phyloP scores from a whole-genome alignment of 768 basidiomycete genomes.

The Daedalea quercina region DNA sequence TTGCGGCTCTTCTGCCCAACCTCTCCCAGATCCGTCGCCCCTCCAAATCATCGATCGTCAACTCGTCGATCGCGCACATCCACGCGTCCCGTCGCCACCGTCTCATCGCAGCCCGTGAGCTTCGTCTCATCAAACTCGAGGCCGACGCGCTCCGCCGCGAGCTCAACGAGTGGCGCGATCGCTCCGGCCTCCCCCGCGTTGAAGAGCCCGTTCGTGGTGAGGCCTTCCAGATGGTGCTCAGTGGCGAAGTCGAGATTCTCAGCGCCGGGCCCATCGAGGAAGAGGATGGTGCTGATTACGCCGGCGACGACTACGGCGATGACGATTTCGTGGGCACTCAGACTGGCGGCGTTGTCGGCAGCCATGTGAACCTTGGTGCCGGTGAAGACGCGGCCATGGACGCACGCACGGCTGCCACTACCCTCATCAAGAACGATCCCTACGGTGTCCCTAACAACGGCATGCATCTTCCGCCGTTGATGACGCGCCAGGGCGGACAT shows the following conservation, averaged over 20 bases:
- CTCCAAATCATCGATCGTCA: slow-evolving; percentile 95
- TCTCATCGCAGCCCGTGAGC: slow-evolving; percentile 72
- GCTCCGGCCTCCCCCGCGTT: slow-evolving; percentile 60
- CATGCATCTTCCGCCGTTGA: slow-evolving; percentile 25
- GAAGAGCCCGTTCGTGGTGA: slow-evolving; percentile 72
- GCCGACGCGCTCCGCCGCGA: slow-evolving; percentile 84
- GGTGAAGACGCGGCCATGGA: slow-evolving; percentile 17
- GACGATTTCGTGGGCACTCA: slow-evolving; percentile 28
- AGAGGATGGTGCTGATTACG: slow-evolving; percentile 49
- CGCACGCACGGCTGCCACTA: slow-evolving; percentile 27
- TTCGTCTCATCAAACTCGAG: slow-evolving; percentile 74
- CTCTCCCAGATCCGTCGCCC: slow-evolving; percentile 89
- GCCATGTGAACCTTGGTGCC: slow-evolving; percentile 17
- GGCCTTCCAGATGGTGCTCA: slow-evolving; percentile 63
- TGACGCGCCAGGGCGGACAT: slow-evolving; percentile 19
- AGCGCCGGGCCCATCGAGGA: slow-evolving; percentile 39
- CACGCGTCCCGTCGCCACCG: slow-evolving; percentile 79
- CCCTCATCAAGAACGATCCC: slow-evolving; percentile 34
- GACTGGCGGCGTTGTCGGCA: slow-evolving; percentile 18
- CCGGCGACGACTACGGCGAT: slow-evolving; percentile 34
- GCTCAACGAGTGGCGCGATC: slow-evolving; percentile 89
- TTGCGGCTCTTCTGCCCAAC: slow-evolving; percentile 87
- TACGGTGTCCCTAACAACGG: slow-evolving; percentile 22
- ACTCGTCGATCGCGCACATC: slow-evolving; percentile 87
- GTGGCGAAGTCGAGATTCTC: slow-evolving; percentile 66